Conservation (phyloP, 805 yeast genomes). For the Cyberlindnera petersonii region DNA sequence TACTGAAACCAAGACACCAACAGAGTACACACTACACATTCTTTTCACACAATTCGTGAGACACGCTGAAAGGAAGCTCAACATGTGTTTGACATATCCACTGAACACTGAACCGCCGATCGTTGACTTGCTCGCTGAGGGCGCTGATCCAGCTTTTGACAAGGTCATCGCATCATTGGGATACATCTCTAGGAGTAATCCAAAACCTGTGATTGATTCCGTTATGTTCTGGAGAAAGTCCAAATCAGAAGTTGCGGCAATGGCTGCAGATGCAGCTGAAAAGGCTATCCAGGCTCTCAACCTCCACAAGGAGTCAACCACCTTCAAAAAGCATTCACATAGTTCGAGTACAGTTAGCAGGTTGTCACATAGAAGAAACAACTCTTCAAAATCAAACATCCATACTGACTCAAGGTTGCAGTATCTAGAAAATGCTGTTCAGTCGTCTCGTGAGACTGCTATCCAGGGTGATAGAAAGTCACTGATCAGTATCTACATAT, state of each 20-base stretch:
- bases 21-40: slow-evolving; percentile 91
- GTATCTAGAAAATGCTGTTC: slow-evolving; percentile 34
- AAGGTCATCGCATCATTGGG: slow-evolving; percentile 83
- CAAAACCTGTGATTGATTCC: slow-evolving; percentile 94
- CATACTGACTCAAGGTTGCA: slow-evolving; percentile 52
- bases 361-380: slow-evolving; percentile 44
- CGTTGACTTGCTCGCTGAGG: slow-evolving; percentile 74
- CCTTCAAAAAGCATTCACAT: slow-evolving; percentile 28
- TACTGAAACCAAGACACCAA: slow-evolving; percentile 63
- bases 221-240: slow-evolving; percentile 98
- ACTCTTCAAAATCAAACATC: slow-evolving; percentile 42
- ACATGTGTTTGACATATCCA: slow-evolving; percentile 62
- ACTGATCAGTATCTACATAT: slow-evolving; percentile 77
- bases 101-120: slow-evolving; percentile 73
- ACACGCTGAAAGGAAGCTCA: slow-evolving; percentile 84
- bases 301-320: slow-evolving; percentile 30
- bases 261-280: slow-evolving; percentile 53
- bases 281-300: slow-evolving; percentile 31
- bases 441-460: slow-evolving; percentile 56
- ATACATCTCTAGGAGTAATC: slow-evolving; percentile 82
- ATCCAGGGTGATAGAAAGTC: slow-evolving; percentile 85
- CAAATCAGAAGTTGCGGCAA: slow-evolving; percentile 79
- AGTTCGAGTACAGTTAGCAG: slow-evolving; percentile 31
- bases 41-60: slow-evolving; percentile 94
- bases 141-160: slow-evolving; percentile 83